A percentile compares a stretch with the other conserved stretches of the same genome.
Evolutionary conservation across 805 yeast genomes (phyloP).

Genomic region (Starmerella gropengiesseri): DNA sequence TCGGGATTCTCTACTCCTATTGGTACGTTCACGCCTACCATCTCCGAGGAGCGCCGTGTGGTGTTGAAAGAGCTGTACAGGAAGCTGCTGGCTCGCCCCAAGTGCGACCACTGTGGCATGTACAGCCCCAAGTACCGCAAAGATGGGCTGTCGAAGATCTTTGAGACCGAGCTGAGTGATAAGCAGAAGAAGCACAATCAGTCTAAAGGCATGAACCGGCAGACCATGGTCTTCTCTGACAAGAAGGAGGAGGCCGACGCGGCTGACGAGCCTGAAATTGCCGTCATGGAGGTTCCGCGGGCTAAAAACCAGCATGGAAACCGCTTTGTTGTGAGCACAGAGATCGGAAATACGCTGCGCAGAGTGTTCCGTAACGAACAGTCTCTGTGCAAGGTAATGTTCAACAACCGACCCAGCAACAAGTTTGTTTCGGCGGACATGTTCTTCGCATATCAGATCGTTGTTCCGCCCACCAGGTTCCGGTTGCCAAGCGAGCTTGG

Average conservation of each 20-base stretch:
- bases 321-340: slow-evolving; percentile 78
- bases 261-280: slow-evolving; percentile 30
- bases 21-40: slow-evolving; percentile 75
- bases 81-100: slow-evolving; percentile 60
- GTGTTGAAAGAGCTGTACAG: slow-evolving; percentile 64
- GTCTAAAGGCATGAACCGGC: slow-evolving; percentile 66
- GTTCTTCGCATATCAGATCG: slow-evolving; percentile 78
- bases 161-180: slow-evolving; percentile 74
- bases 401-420: slow-evolving; percentile 66
- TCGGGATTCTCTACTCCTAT: slow-evolving; percentile 58
- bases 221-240: slow-evolving; percentile 42
- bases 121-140: slow-evolving; percentile 87
- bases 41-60: slow-evolving; percentile 74
- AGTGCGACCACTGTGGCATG: slow-evolving; percentile 95
- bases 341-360: slow-evolving; percentile 67
- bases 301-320: slow-evolving; percentile 55
- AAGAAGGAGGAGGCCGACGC: slow-evolving; percentile 29
- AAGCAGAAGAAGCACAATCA: slow-evolving; percentile 69
- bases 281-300: slow-evolving; percentile 26
- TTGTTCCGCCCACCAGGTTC: slow-evolving; percentile 95
- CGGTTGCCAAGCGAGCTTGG: slow-evolving; percentile 95
- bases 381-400: slow-evolving; percentile 53
- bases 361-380: slow-evolving; percentile 68
- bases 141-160: slow-evolving; percentile 87
- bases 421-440: slow-evolving; percentile 54